Percentiles rank a stretch among this genome's conserved stretches.
Evolutionary conservation across 2,329 filamentous ascomycete genomes (phyloP).

Genomic region (Neodidymelliopsis sp.): DNA sequence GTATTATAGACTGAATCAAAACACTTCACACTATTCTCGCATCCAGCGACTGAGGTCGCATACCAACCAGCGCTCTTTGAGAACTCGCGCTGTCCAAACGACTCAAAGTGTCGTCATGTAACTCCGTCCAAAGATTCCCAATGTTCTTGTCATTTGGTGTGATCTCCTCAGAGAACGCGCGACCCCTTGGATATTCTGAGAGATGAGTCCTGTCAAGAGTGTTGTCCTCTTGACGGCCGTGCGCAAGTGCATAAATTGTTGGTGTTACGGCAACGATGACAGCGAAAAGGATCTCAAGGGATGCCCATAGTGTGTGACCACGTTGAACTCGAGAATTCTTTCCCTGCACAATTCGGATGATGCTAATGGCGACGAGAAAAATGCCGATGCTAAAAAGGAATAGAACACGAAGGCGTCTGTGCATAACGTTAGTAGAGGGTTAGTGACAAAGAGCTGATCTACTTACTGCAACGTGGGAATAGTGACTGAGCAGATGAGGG

Average conservation of each 20-base stretch:
- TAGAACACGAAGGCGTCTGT: constrained; percentile 24
- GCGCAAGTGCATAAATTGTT: constrained; percentile 26
- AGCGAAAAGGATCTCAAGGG: constrained; percentile 24
- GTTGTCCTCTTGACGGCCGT: constrained; percentile 17
- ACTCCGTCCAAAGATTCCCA: constrained; percentile 20
- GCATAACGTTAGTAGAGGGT: not conserved
- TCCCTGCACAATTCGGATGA: constrained; percentile 25
- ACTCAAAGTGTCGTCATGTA: constrained; percentile 11
- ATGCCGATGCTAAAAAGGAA: constrained; percentile 28
- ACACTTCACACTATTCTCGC: constrained; percentile 5
- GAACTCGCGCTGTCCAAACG: constrained; percentile 19
- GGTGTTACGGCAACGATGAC: constrained; percentile 27
- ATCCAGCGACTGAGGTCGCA: constrained; percentile 14
- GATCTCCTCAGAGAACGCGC: constrained; percentile 8
- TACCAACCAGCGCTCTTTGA: constrained; percentile 14
- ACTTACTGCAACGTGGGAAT: constrained; percentile 21
- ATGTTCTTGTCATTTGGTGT: constrained; percentile 8
- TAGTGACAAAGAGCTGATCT: not conserved
- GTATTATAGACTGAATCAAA: not conserved
- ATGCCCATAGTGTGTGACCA: constrained; percentile 27
- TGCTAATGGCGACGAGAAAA: constrained; percentile 26
- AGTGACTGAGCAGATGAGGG: constrained; percentile 19
- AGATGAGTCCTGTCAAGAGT: constrained; percentile 19
- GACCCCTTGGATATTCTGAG: constrained; percentile 9
- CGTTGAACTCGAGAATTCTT: constrained; percentile 19